These are phyloP conservation scores for Podila horticola DNA, from an alignment of 192 early-diverging fungal genomes.

Conservation along the genomic window DNA sequence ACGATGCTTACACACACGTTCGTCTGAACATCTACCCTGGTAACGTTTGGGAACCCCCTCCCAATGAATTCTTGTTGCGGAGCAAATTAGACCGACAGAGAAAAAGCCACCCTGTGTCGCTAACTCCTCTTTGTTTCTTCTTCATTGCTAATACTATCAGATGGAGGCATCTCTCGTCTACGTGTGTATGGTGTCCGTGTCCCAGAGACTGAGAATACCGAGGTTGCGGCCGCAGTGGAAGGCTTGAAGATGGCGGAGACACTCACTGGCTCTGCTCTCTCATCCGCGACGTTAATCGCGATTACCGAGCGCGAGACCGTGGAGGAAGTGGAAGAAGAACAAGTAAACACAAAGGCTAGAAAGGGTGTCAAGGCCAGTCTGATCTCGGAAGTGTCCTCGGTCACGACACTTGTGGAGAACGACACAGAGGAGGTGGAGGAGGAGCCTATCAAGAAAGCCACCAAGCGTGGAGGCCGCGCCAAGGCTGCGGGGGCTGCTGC, in stretches of 20 bases:
- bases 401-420: slow-evolving; percentile 31
- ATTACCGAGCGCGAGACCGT: slow-evolving; percentile 1
- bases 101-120: background rate
- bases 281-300: slow-evolving; percentile 2
- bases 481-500: slow-evolving; percentile 4
- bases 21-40: slow-evolving; percentile 84
- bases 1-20: slow-evolving; percentile 68
- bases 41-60: background rate
- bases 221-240: slow-evolving; percentile 22
- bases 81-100: too few relatives aligned
- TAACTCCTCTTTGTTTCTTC: background rate
- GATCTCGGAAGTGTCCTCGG: slow-evolving; percentile 33
- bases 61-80: too few relatives aligned
- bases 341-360: background rate
- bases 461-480: slow-evolving; percentile 38
- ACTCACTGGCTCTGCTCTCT: background rate
- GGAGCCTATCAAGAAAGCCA: slow-evolving; percentile 25
- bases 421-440: slow-evolving; percentile 15
- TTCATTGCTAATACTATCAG: slow-evolving; percentile 63
- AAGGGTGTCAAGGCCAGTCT: background rate
- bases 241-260: slow-evolving; percentile 28
- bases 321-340: background rate
- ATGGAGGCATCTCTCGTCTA: slow-evolving; percentile 90
- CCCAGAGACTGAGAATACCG: slow-evolving; percentile 15
- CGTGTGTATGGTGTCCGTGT: slow-evolving; percentile 77